phyloP scores from a whole-genome alignment of 2,329 filamentous ascomycete genomes.

The Penicillium paneum region DNA sequence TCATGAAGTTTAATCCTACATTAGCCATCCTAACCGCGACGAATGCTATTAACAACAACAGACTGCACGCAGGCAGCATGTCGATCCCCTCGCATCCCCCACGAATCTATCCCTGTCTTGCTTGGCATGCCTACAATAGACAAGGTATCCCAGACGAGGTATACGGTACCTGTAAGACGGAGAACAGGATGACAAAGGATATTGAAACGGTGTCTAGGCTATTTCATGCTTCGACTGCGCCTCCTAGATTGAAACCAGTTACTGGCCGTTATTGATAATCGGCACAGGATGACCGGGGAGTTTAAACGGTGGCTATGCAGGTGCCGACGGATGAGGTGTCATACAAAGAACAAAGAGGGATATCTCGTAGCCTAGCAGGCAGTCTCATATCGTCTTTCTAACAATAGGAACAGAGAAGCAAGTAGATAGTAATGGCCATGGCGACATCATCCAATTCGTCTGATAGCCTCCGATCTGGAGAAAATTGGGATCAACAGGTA shows the following conservation, averaged over 20 bases:
- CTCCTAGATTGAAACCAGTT: neutral
- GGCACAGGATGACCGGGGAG: neutral
- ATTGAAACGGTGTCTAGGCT: neutral
- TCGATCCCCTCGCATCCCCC: slow-evolving; percentile 4
- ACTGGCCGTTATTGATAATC: neutral
- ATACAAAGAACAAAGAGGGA: neutral
- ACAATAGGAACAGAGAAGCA: neutral
- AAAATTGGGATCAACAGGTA: neutral
- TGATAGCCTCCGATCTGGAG: neutral
- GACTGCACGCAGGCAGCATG: neutral
- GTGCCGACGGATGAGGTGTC: neutral
- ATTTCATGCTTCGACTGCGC: neutral
- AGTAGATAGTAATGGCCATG: neutral
- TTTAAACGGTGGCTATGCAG: slow-evolving; percentile 11
- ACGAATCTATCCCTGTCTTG: slow-evolving; percentile 6
- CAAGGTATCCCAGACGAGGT: neutral
- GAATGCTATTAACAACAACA: neutral
- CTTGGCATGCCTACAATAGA: slow-evolving; percentile 5
- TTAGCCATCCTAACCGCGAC: neutral
- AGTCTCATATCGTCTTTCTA: neutral
- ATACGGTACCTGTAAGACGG: slow-evolving; percentile 2
- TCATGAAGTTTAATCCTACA: slow-evolving; percentile 3
- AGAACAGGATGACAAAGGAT: neutral
- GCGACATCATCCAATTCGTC: neutral
- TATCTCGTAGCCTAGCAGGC: slow-evolving; percentile 8